Evolutionary conservation across 305 asterid species (phyloP).

Genomic region (Ilex paraguariensis): DNA sequence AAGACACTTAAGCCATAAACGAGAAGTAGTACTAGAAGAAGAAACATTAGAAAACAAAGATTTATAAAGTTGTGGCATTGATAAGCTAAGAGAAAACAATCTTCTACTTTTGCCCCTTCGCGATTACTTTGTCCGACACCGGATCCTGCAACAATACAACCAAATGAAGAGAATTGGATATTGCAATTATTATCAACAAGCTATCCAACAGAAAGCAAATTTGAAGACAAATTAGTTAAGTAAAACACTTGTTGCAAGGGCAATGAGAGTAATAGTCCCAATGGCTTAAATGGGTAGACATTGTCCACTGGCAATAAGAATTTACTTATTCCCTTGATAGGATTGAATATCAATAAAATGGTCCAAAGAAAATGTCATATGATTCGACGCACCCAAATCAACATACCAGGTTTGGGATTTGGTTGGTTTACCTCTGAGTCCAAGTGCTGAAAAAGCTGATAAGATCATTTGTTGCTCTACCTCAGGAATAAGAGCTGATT

Average conservation of each 20-base stretch:
- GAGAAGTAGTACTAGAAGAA: neutral
- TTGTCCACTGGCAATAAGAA: neutral
- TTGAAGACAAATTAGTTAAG: neutral
- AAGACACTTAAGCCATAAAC: neutral
- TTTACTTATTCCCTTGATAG: neutral
- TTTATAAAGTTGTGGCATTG: neutral
- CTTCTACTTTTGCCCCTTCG: slow-evolving; percentile 3
- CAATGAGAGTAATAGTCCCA: neutral
- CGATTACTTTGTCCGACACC: neutral
- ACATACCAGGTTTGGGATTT: too few relatives aligned
- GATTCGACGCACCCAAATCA: neutral
- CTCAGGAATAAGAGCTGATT: neutral
- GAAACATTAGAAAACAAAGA: too few relatives aligned
- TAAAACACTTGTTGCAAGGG: neutral
- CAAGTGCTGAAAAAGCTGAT: too few relatives aligned
- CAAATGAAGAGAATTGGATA: neutral
- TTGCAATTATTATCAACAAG: neutral
- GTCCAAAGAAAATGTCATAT: neutral
- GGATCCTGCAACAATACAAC: slow-evolving; percentile 8
- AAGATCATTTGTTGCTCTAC: neutral
- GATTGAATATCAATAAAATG: too few relatives aligned
- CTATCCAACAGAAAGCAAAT: neutral
- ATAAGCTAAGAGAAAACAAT: slow-evolving; percentile 1
- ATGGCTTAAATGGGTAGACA: neutral
- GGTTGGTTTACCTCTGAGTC: too few relatives aligned